Evolutionary conservation across 805 yeast genomes (phyloP), one percentile per base, ranked within the genome.

Genomic region (Schwanniomyces polymorphus): DNA sequence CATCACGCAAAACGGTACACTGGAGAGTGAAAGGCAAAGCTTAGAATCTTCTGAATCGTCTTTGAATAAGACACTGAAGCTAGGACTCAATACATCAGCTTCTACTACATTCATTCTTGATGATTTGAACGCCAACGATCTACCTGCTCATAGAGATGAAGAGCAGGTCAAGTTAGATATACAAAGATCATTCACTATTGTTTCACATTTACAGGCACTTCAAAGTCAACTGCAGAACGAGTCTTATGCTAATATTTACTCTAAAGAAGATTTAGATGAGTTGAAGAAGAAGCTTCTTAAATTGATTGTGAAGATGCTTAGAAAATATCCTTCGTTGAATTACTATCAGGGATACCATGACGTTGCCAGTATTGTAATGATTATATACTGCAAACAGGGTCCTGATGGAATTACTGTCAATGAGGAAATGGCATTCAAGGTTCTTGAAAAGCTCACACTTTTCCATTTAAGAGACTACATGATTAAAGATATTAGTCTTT

Each of bases 291-390:
- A 74, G 41, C 67, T 85, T 42, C 60, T 58, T 21, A 61, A 61
- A 5, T 51, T 85, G 11, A 76, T 89, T 3, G 64, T 78, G 11
- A 69, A 71, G 16, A 71, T 90, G 2, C 70, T 94, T 11, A 67
- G 89, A 34, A 75, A 72, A 12, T 70, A 84, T 53, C 91, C 91
- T 0, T 57, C 64, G 3, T 68, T 91, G 37, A 73, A 81, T 48
- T 92, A 92, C 64, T 92, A 91, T 63, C 99, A 92, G 66, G 99
- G 99, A 0, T 89, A 79, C 63, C 98, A 92, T 64, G 98, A 94
- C 57, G 72, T 94, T 17, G 91, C 89, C 1, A 76, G 88, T 31
- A 76, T 87, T 4, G 70, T 88, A 6, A 67, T 87, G 4, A 60
- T 85, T 14, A 79, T 85, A 1, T 80, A 82, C 53, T 59, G 57